A percentile compares a stretch with the other conserved stretches of the same genome.
phyloP scores from a whole-genome alignment of 371 early-diverging fungal species.

The Capillidium heterosporum region DNA sequence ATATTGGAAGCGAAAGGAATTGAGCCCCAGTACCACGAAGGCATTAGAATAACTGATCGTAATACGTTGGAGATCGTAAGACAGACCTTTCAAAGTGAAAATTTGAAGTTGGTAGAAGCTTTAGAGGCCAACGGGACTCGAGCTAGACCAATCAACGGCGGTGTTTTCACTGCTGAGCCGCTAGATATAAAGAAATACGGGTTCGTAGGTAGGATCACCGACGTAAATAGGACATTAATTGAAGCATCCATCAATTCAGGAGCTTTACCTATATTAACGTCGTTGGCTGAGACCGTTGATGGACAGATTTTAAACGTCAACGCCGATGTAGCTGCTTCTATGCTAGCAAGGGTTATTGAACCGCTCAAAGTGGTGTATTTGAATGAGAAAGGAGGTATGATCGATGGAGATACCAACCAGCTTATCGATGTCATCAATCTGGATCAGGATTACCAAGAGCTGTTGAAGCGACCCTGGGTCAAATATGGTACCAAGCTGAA shows the following conservation, averaged over 20 bases:
- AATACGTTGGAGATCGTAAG: slow-evolving; percentile 82
- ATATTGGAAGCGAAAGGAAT: slow-evolving; percentile 71
- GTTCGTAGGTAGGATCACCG: slow-evolving; percentile 74
- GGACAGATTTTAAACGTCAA: slow-evolving; percentile 96
- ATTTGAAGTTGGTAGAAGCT: slow-evolving; percentile 87
- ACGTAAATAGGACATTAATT: slow-evolving; percentile 78
- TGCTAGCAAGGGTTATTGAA: slow-evolving; percentile 84
- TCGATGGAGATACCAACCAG: slow-evolving; percentile 80
- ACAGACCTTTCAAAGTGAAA: slow-evolving; percentile 77
- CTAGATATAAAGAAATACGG: slow-evolving; percentile 82
- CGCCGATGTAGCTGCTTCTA: slow-evolving; percentile 93
- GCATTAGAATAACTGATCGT: slow-evolving; percentile 88
- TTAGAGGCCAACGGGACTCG: slow-evolving; percentile 84
- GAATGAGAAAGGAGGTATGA: slow-evolving; percentile 89
- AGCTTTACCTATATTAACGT: slow-evolving; percentile 85
- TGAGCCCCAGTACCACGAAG: slow-evolving; percentile 83
- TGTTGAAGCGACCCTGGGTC: slow-evolving; percentile 83
- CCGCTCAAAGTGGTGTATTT: slow-evolving; percentile 90
- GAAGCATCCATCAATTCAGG: slow-evolving; percentile 82
- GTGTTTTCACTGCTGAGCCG: slow-evolving; percentile 88
- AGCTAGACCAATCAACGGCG: slow-evolving; percentile 83
- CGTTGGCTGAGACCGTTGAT: slow-evolving; percentile 83
- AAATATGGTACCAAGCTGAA: slow-evolving; percentile 91
- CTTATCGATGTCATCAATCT: slow-evolving; percentile 86
- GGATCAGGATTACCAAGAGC: slow-evolving; percentile 70